Base-by-base conservation (phyloP, 2,329 filamentous ascomycete genomes). In the Ceratocystis eucalypticola region DNA sequence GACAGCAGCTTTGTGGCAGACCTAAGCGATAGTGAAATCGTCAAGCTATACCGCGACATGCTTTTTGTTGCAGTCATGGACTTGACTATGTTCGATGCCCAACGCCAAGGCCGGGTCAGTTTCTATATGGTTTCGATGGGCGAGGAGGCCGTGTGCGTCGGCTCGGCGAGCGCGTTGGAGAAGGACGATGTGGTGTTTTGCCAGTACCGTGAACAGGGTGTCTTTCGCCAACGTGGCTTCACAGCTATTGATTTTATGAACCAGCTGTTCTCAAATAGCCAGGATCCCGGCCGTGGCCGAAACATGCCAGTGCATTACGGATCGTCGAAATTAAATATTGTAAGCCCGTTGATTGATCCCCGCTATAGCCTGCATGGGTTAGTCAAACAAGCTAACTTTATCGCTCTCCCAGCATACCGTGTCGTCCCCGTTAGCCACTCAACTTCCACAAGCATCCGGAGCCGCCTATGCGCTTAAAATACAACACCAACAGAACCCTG, bases 261-360 rank as follows among this genome's bases (percentile, higher is more conserved):
- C 71, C 94, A 99, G 75, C 78, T 99, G 7, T 96, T 97, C 77
- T 86, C 92, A 22, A 97, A 96, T 73, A 82, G 79, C 65, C 84
- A 90, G 69, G 94, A 99, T 71, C 76, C 80, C 0, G 92, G 93
- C 1, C 83, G 81, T 68, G 94, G 92, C 1, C 85, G 93, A 69
- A 97, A 96, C 72, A 99, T 99, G 94, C 94, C 94, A 0, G 89
- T 97, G 15, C 94, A 99, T 76, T 99, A 97, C 72, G 92, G 92
- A 61, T 91, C 88, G 74, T 84, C 81, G 67, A 86, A 89, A 69
- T 79, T 95, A 67, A 91, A 96, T 71, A 91, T 96, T 72, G 88
- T 92, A 74, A 74, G 84, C 78, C 25, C n/a, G 22, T 28, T 17
- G 12, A 15, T 50, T n/a, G 12, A 5, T 15, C 37, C 2, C 15